These are phyloP conservation scores for Rhytidhysteron rufulum DNA, from an alignment of 2,329 filamentous ascomycete genomes.

Conservation along the genomic window DNA sequence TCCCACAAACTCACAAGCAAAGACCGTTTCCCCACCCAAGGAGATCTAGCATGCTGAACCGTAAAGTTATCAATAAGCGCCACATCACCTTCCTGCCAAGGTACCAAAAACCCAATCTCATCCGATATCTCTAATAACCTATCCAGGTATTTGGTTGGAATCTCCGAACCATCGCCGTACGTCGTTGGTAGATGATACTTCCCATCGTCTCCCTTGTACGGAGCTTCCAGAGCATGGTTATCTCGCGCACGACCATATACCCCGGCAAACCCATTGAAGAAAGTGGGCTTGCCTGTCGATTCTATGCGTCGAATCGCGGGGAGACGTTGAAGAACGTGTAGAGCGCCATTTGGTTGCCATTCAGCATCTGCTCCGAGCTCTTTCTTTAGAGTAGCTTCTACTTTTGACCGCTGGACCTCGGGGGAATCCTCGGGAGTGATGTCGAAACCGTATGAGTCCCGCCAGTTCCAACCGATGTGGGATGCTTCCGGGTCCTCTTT, in stretches of 20 bases:
- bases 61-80: background rate
- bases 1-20: background rate
- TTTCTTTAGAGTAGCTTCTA: background rate
- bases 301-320: background rate
- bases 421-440: background rate
- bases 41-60: background rate
- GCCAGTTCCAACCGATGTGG: background rate
- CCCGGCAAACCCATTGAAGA: background rate
- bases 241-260: background rate
- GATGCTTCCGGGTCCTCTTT: background rate
- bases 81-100: background rate
- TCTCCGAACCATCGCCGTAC: background rate
- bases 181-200: background rate
- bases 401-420: background rate
- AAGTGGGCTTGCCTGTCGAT: background rate
- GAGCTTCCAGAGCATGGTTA: background rate
- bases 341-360: background rate
- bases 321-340: background rate
- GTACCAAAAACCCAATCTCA: background rate
- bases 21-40: background rate
- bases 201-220: background rate
- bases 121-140: background rate
- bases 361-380: background rate
- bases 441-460: background rate
- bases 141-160: background rate